A percentile compares a stretch with the other conserved stretches of the same genome.
Evolutionary conservation across 2,329 filamentous ascomycete species (phyloP).

Genomic region (Chrysosporium queenslandicum): DNA sequence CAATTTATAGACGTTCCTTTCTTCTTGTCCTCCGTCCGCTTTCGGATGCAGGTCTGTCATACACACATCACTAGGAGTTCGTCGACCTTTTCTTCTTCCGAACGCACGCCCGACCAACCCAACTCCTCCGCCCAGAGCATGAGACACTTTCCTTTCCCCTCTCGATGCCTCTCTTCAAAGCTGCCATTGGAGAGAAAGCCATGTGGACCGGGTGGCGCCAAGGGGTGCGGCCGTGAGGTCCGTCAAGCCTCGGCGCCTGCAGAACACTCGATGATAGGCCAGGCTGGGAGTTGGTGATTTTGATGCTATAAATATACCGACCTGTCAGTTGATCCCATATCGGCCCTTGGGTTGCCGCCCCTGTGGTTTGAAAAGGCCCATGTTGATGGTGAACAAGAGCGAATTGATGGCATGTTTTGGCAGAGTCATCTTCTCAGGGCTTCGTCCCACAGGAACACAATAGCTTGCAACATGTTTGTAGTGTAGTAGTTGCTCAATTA

Average conservation of each 20-base stretch:
- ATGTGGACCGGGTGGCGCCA: constrained; percentile 9
- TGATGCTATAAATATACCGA: constrained; percentile 5
- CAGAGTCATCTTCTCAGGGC: no score
- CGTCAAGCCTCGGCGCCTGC: constrained; percentile 1
- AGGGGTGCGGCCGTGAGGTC: not conserved
- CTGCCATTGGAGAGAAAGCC: constrained; percentile 5
- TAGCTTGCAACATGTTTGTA: no score
- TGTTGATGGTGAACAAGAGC: no score
- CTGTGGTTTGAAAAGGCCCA: not conserved
- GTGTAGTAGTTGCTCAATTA: no score
- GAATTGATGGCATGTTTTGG: no score
- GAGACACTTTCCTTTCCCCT: not conserved
- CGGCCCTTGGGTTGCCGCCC: not conserved
- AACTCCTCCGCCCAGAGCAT: no score
- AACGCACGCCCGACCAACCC: no score
- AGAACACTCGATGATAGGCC: constrained; percentile 3
- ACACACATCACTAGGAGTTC: not conserved
- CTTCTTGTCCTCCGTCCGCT: not conserved
- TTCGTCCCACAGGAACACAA: no score
- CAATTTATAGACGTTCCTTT: not conserved
- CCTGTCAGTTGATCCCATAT: not conserved
- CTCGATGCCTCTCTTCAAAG: not conserved
- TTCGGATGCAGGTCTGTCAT: not conserved
- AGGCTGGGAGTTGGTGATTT: not conserved
- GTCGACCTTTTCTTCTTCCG: not conserved